phyloP scores from a whole-genome alignment of 495 filamentous ascomycete genomes.

The Podospora comata region DNA sequence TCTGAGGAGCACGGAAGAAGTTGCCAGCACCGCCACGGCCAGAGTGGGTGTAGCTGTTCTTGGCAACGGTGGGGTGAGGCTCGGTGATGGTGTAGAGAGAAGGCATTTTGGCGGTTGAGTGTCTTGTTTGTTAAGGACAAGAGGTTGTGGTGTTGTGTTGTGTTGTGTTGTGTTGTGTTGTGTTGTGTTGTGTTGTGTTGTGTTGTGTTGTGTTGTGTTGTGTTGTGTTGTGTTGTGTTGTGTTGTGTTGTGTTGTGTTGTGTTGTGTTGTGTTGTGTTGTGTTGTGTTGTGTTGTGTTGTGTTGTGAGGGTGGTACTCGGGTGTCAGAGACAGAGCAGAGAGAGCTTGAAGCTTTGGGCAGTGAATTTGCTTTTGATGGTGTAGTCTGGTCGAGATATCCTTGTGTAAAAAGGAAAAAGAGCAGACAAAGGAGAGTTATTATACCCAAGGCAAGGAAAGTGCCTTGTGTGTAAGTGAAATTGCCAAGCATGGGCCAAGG shows the following conservation, averaged over 20 bases:
- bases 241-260: slow-evolving; percentile 11
- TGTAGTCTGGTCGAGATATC: background rate
- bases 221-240: slow-evolving; percentile 11
- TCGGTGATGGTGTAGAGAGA: slow-evolving; percentile 66
- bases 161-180: slow-evolving; percentile 11
- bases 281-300: slow-evolving; percentile 11
- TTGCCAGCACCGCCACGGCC: slow-evolving; percentile 91
- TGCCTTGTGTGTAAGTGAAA: slow-evolving; percentile 6
- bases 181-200: slow-evolving; percentile 11
- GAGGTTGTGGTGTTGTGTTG: slow-evolving; percentile 15
- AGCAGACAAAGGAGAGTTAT: slow-evolving; percentile 6
- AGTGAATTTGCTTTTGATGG: background rate
- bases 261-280: slow-evolving; percentile 11
- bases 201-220: slow-evolving; percentile 11
- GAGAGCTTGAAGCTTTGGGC: background rate
- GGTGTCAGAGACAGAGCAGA: background rate
- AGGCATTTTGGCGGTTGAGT: slow-evolving; percentile 36
- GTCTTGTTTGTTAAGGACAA: slow-evolving; percentile 28
- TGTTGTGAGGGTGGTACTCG: slow-evolving; percentile 4
- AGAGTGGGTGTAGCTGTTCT: slow-evolving; percentile 63
- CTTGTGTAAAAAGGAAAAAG: background rate
- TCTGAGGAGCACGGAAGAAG: slow-evolving; percentile 66
- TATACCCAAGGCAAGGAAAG: slow-evolving; percentile 10
- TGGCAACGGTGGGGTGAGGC: slow-evolving; percentile 70
- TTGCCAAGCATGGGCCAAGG: slow-evolving; percentile 7